Percentiles rank a stretch among this genome's conserved stretches.
Conservation (phyloP, 345 rosid species). For the Dimocarpus longan region DNA sequence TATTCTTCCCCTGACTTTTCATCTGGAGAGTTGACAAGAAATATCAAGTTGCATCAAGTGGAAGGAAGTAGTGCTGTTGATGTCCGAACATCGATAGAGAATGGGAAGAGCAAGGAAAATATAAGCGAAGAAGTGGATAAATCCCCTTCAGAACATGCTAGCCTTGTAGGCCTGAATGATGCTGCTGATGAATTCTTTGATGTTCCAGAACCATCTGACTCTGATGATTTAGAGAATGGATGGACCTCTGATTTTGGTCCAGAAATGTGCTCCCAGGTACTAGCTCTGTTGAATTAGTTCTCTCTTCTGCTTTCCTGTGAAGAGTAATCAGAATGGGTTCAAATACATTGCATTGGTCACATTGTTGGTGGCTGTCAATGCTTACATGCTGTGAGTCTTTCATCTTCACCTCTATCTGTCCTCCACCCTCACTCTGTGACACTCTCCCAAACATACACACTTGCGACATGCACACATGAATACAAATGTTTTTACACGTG, state of each 20-base stretch:
- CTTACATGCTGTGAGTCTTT: background rate
- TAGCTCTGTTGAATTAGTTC: constrained; percentile 10
- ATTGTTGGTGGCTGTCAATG: background rate
- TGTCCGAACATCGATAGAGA: constrained; percentile 35
- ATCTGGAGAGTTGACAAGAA: constrained; percentile 66
- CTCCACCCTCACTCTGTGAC: background rate
- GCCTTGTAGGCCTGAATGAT: constrained; percentile 77
- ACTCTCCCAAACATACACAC: background rate
- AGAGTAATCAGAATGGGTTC: background rate
- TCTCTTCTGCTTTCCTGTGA: background rate
- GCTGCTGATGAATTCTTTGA: constrained; percentile 91
- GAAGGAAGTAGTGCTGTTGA: constrained; percentile 36
- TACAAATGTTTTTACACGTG: background rate
- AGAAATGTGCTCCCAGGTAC: constrained; percentile 65
- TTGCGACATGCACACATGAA: background rate
- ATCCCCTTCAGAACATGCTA: constrained; percentile 68
- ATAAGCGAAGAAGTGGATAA: constrained; percentile 58
- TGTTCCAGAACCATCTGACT: constrained; percentile 78
- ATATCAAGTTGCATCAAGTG: constrained; percentile 38
- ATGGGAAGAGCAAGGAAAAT: constrained; percentile 41
- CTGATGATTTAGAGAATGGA: constrained; percentile 54
- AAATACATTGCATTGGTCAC: constrained; percentile 8
- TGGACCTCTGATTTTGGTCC: constrained; percentile 71
- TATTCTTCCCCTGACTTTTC: constrained; percentile 58
- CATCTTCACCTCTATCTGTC: background rate